phyloP scores from a whole-genome alignment of 495 filamentous ascomycete species.

The Eremomyces bilateralis region DNA sequence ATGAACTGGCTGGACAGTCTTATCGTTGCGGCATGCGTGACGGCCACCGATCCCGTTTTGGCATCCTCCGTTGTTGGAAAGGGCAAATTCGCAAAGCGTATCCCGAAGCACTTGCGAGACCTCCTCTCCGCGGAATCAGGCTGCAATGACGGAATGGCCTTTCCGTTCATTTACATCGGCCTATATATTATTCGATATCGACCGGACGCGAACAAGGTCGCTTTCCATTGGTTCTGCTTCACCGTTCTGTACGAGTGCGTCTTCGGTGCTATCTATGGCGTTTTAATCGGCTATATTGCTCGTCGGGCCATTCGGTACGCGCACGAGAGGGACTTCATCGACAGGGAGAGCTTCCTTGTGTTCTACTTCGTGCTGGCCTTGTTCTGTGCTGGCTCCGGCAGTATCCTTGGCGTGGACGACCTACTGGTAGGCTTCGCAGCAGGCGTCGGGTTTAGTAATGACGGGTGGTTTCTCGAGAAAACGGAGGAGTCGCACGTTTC shows the following conservation, averaged over 20 bases:
- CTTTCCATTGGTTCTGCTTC: slow-evolving; percentile 71
- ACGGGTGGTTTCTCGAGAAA: slow-evolving; percentile 97
- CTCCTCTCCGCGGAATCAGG: slow-evolving; percentile 91
- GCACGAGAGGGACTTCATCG: slow-evolving; percentile 68
- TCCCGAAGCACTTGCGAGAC: slow-evolving; percentile 93
- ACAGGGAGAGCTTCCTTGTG: slow-evolving; percentile 90
- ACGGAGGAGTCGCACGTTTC: slow-evolving; percentile 97
- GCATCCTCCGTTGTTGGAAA: slow-evolving; percentile 97
- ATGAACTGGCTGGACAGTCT: slow-evolving; percentile 80
- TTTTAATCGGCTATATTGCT: slow-evolving; percentile 67
- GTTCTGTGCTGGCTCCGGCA: slow-evolving; percentile 89
- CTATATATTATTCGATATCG: slow-evolving; percentile 72
- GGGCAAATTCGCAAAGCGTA: slow-evolving; percentile 92
- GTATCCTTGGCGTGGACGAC: slow-evolving; percentile 82
- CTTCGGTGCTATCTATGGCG: slow-evolving; percentile 77
- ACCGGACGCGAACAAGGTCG: slow-evolving; percentile 40
- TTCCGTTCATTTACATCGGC: slow-evolving; percentile 89
- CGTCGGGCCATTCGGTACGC: slow-evolving; percentile 81
- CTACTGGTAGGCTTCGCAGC: slow-evolving; percentile 89
- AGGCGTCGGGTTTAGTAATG: slow-evolving; percentile 94
- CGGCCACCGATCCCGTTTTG: slow-evolving; percentile 91
- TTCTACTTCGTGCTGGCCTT: slow-evolving; percentile 97
- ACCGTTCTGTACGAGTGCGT: slow-evolving; percentile 94
- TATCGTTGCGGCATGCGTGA: slow-evolving; percentile 76
- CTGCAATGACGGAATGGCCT: slow-evolving; percentile 99